phyloP scores from a whole-genome alignment of 1,284 basidiomycete genomes.

The Vanrija pseudolonga region DNA sequence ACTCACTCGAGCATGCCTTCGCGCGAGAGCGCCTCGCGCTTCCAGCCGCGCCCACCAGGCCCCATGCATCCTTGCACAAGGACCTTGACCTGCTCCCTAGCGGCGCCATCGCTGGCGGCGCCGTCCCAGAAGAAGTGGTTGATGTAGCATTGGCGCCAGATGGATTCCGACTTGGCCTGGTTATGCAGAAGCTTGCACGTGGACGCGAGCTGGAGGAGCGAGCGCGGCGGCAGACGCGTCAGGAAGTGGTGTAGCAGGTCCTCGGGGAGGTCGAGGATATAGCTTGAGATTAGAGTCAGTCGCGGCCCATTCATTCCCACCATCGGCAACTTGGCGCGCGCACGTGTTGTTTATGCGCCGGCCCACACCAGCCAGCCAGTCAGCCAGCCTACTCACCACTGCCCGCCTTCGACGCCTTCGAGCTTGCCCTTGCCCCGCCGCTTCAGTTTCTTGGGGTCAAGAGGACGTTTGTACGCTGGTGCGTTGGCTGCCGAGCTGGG shows the following conservation, averaged over 20 bases:
- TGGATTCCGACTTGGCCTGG: conserved; percentile 31
- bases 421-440: conserved; percentile 21
- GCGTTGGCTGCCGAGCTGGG: conserved; percentile 15
- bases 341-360: conserved; percentile 5
- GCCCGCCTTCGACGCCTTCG: conserved; percentile 7
- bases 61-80: conserved; percentile 19
- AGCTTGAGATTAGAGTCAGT: conserved; percentile 18
- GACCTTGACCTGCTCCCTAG: conserved; percentile 25
- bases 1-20: conserved; percentile 46
- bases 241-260: conserved; percentile 41
- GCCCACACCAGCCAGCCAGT: background rate
- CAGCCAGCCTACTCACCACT: conserved; percentile 21
- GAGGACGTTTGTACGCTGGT: conserved; percentile 2
- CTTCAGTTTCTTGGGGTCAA: background rate
- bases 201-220: conserved; percentile 27
- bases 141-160: conserved; percentile 44
- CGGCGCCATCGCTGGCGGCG: conserved; percentile 12
- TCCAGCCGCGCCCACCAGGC: conserved; percentile 15
- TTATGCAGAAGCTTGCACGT: conserved; percentile 32
- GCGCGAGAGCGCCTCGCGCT: conserved; percentile 22
- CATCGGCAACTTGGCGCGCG: too few species aligned
- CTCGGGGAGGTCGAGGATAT: conserved; percentile 36
- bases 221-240: conserved; percentile 34
- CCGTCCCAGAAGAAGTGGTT: conserved; percentile 38
- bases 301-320: too few species aligned